These are phyloP conservation scores for Cryptococcus sp. DNA, from an alignment of 1,284 basidiomycete species.

Conservation along the genomic window DNA sequence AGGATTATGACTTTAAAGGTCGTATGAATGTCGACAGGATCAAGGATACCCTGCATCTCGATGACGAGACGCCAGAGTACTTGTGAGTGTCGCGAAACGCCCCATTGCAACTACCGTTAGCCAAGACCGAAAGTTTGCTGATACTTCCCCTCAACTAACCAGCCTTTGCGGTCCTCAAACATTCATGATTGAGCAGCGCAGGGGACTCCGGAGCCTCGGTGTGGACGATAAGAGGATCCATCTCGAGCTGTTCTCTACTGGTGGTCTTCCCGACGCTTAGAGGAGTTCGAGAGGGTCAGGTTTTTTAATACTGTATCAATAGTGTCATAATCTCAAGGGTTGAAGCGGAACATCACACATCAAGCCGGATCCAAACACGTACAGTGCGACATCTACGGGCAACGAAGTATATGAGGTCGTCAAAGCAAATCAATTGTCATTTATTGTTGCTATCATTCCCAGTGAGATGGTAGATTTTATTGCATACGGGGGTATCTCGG, in stretches of 20 bases:
- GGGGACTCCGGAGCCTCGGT: constrained; percentile 22
- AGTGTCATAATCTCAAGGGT: not conserved
- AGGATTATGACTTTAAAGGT: constrained; percentile 23
- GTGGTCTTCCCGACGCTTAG: constrained; percentile 14
- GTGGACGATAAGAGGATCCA: constrained; percentile 29
- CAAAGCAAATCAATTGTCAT: too few relatives aligned
- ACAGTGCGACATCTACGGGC: too few relatives aligned
- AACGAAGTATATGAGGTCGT: too few relatives aligned
- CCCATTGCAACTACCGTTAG: not conserved
- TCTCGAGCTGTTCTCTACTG: constrained; percentile 38
- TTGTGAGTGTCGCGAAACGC: constrained; percentile 17
- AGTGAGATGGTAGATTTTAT: too few relatives aligned
- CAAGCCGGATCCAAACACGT: too few relatives aligned
- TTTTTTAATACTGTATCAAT: not conserved
- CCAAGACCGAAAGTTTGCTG: not conserved
- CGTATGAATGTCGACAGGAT: constrained; percentile 22
- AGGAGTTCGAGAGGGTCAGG: not conserved
- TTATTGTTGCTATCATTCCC: too few relatives aligned
- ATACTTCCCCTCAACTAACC: not conserved
- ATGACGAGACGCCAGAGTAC: constrained; percentile 29
- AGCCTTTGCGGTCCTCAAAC: constrained; percentile 36
- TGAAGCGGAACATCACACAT: not conserved
- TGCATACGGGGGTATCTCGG: too few relatives aligned
- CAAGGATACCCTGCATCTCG: constrained; percentile 23
- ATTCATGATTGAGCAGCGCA: constrained; percentile 31